phyloP scores from a whole-genome alignment of 176 grass and related monocot genomes.

The barley (Hordeum vulgare) region DNA sequence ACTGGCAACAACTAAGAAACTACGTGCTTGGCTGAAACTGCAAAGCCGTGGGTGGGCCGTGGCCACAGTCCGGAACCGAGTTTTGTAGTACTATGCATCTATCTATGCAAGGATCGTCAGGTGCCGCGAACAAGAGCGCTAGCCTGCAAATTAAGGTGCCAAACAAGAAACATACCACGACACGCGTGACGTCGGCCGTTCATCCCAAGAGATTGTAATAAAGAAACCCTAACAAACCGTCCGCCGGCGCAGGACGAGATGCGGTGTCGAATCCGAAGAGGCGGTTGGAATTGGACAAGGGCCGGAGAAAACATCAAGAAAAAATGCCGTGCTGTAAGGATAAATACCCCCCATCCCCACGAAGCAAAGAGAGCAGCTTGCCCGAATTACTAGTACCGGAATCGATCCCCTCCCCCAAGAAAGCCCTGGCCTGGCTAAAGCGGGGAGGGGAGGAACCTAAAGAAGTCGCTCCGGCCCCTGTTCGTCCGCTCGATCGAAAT shows the following conservation, averaged over 20 bases:
- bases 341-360: conserved; percentile 8
- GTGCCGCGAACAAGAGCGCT: background rate
- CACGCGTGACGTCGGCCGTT: background rate
- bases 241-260: background rate
- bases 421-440: background rate
- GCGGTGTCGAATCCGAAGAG: background rate
- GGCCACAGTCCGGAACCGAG: background rate
- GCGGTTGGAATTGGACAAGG: background rate
- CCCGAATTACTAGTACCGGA: background rate
- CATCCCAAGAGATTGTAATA: background rate
- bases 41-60: background rate
- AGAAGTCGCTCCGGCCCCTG: background rate
- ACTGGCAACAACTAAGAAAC: background rate
- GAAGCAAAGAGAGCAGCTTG: background rate
- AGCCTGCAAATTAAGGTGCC: background rate
- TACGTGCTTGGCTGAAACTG: background rate
- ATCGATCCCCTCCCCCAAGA: background rate
- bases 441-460: background rate
- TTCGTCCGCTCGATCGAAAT: background rate
- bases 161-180: background rate
- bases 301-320: background rate
- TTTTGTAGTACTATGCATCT: background rate
- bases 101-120: background rate
- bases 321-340: background rate
- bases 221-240: background rate